Conservation (phyloP, 257 asterid genomes). For the Eustoma russellianum region DNA sequence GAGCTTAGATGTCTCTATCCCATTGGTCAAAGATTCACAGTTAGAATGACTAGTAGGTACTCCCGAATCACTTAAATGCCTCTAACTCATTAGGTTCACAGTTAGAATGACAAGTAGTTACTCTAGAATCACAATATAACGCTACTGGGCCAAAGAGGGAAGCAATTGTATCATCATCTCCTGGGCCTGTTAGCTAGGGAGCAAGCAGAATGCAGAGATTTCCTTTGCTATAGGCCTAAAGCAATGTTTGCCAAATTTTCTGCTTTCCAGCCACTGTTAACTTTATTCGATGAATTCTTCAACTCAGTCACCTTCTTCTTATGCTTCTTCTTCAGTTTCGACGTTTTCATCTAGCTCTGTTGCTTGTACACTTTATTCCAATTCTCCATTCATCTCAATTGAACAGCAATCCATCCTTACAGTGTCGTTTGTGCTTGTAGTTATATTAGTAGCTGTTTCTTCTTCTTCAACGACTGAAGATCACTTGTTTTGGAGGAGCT, state of each 20-base stretch:
- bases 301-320: slow-evolving; percentile 8
- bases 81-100: no score
- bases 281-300: slow-evolving; percentile 32
- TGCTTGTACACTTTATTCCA: not conserved
- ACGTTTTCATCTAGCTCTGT: no score
- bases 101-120: no score
- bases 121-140: no score
- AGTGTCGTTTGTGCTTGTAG: not conserved
- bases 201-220: no score
- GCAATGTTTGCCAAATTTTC: slow-evolving; percentile 19
- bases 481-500: slow-evolving; percentile 22
- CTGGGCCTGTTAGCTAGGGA: no score
- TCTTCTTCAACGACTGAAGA: slow-evolving; percentile 3
- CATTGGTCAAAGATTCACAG: no score
- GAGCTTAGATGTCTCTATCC: no score
- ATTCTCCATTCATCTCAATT: not conserved
- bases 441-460: slow-evolving; percentile 3
- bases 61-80: no score
- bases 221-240: not conserved
- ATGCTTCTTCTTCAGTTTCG: not conserved
- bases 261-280: slow-evolving; percentile 27
- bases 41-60: no score
- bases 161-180: no score
- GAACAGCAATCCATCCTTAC: not conserved
- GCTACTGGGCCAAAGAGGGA: no score